Conservation (phyloP, 305 asterid species). For the Fraxinus platypoda region DNA sequence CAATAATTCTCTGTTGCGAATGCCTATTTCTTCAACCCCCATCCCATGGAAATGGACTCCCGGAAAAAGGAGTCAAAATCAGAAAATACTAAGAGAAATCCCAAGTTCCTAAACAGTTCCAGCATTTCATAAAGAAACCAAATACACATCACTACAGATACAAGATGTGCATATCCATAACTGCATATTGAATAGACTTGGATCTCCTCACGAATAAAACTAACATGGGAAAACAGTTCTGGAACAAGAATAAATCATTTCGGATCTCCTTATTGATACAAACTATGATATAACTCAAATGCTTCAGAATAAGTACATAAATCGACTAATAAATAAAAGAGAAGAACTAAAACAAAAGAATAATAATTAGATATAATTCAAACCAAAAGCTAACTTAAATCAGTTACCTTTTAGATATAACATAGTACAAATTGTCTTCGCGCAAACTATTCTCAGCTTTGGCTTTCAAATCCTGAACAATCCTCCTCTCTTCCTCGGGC, state of each 20-base stretch:
- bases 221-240: background rate
- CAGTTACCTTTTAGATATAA: conserved; percentile 56
- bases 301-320: background rate
- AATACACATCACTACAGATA: background rate
- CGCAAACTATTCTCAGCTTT: conserved; percentile 71
- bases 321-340: background rate
- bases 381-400: background rate
- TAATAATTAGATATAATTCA: background rate
- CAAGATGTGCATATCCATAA: background rate
- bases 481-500: conserved; percentile 79
- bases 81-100: background rate
- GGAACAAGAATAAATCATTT: background rate
- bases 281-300: background rate
- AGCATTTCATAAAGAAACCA: background rate
- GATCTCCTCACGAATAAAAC: background rate
- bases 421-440: conserved; percentile 68
- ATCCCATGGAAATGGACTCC: background rate
- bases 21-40: background rate
- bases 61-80: background rate
- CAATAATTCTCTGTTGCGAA: background rate
- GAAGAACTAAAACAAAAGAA: background rate
- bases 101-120: background rate
- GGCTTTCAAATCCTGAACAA: conserved; percentile 54
- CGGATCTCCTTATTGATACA: background rate
- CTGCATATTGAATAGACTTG: background rate